Base-by-base conservation (phyloP, 768 basidiomycete species). In the Lyophyllum decastes region DNA sequence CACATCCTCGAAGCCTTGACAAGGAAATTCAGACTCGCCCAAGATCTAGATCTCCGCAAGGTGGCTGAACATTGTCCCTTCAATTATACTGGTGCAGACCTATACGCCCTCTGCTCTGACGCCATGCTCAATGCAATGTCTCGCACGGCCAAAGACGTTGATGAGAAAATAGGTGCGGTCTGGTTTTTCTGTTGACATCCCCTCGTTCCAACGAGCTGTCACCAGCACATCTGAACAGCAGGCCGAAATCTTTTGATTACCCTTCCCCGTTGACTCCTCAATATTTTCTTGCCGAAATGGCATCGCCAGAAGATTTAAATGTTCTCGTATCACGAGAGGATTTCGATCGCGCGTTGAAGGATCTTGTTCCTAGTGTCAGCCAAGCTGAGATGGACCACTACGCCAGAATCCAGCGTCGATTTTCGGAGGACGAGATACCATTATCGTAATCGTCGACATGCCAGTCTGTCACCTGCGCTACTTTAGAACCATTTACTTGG, bases 51-150 rank as follows among this genome's bases (percentile, higher is more conserved):
- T 63, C 82, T 98, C 7, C 70, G 71, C 19, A 59, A 65, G 8
- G 72, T 99, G 44, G 92, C 90, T 21, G 78, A 85, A 25, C 73
- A 76, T 33, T 98, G 95, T 60, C 89, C 94, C 0, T 93, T 95
- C 78, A 94, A 95, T 68, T 95, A 89, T 68, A 98, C 97, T 2
- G 97, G 97, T 44, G 97, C 97, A 41, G 97, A 99, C 70, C 95
- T 98, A 61, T 98, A 99, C 76, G 97, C 97, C 0, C 77, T 99
- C 9, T 98, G 97, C 71, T 91, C 94, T 5, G 96, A 99, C 72
- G 95, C 97, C 1, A 86, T 99, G 82, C 79, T 99, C 55, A 91
- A 92, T 70, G 94, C 97, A 10, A 96, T 99, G 88, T 87, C 93
- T 21, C 78, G 91, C 35, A 94, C 89, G 62, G 95, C 97, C 0